phyloP scores from a whole-genome alignment of 257 asterid genomes.

The Echites panduratus region DNA sequence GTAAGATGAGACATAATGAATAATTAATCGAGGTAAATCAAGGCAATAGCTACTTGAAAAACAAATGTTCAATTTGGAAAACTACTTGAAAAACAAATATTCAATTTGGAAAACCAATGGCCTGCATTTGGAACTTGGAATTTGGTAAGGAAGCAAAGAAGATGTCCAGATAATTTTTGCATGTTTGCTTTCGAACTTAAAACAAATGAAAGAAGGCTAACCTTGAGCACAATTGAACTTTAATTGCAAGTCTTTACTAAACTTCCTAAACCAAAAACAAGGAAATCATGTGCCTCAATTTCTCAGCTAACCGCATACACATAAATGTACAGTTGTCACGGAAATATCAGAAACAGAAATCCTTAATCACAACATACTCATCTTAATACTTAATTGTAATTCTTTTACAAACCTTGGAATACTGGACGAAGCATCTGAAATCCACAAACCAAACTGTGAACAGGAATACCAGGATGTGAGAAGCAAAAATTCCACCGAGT shows the following conservation, averaged over 20 bases:
- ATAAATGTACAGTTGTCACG: no score
- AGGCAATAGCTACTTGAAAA: neutral
- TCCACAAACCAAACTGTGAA: constrained; percentile 94
- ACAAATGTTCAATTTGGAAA: neutral
- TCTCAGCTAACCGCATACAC: no score
- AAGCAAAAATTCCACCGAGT: constrained; percentile 51
- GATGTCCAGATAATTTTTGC: neutral
- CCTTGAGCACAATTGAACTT: neutral
- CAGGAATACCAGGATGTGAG: constrained; percentile 69
- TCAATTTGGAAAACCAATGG: neutral
- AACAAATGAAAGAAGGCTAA: no score
- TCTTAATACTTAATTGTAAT: constrained; percentile 1
- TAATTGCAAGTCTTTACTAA: neutral
- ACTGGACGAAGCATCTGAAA: constrained; percentile 75
- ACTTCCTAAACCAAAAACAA: no score
- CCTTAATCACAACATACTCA: constrained; percentile 3
- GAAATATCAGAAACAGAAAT: neutral
- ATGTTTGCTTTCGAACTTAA: neutral
- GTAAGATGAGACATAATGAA: neutral
- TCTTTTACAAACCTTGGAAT: constrained; percentile 54
- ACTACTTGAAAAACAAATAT: neutral
- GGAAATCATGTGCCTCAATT: no score
- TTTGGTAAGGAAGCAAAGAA: no score
- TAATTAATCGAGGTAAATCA: neutral
- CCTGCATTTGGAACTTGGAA: no score